Conservation (phyloP, 129 eudicot genomes). For the Saussurea involucrata region DNA sequence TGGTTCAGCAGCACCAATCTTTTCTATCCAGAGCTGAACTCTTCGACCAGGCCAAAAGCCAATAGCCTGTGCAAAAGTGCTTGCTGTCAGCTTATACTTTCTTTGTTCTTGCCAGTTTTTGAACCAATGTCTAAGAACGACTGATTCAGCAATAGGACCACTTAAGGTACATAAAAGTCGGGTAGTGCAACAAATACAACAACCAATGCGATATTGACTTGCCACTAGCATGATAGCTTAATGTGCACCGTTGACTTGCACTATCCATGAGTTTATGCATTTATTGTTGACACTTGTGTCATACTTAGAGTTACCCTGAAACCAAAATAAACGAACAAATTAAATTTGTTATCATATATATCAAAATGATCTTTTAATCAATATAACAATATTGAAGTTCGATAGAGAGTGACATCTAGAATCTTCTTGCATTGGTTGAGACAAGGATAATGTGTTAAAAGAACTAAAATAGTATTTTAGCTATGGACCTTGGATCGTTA, state of each 20-base stretch:
- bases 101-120: constrained; percentile 85
- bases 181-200: constrained; percentile 7
- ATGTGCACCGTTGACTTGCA: constrained; percentile 1
- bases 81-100: constrained; percentile 74
- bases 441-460: too few relatives aligned
- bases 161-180: constrained; percentile 8
- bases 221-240: constrained; percentile 16
- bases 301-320: constrained; percentile 8
- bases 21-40: constrained; percentile 82
- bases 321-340: not conserved
- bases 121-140: constrained; percentile 66
- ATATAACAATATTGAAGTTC: too few relatives aligned
- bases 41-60: constrained; percentile 82
- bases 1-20: constrained; percentile 68
- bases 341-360: not conserved
- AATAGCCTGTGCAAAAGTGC: constrained; percentile 76
- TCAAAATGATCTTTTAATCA: too few relatives aligned
- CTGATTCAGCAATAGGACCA: constrained; percentile 52
- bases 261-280: not conserved
- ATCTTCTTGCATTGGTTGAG: too few relatives aligned
- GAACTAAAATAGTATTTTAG: too few relatives aligned
- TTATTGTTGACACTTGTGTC: not conserved
- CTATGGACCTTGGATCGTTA: too few relatives aligned
- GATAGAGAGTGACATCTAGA: too few relatives aligned
- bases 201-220: constrained; percentile 11